Evolutionary conservation across 2,329 filamentous ascomycete genomes (phyloP).

Genomic region (Cadophora luteo-olivacea): DNA sequence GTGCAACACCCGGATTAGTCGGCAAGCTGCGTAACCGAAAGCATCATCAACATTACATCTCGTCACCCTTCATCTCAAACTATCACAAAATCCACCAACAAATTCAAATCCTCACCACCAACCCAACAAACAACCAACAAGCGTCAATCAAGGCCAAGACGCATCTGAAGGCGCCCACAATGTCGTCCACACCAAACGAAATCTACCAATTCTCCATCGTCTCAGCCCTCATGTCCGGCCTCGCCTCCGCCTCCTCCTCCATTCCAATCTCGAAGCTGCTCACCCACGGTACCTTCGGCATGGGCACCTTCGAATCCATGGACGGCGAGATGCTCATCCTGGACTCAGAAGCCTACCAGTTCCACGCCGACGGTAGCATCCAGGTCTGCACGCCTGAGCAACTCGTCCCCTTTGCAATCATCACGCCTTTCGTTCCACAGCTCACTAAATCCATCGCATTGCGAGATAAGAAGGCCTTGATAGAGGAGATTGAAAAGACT

Average conservation of each 20-base stretch:
- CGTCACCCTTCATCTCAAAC: too few species aligned
- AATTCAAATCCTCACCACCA: too few species aligned
- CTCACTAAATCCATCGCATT: slow-evolving; percentile 32
- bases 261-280: slow-evolving; percentile 54
- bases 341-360: slow-evolving; percentile 50
- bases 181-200: slow-evolving; percentile 10
- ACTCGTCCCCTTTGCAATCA: slow-evolving; percentile 49
- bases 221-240: slow-evolving; percentile 52
- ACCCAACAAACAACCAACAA: too few species aligned
- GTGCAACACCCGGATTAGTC: too few species aligned
- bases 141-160: too few species aligned
- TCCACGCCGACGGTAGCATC: slow-evolving; percentile 47
- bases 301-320: slow-evolving; percentile 54
- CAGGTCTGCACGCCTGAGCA: slow-evolving; percentile 44
- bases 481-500: slow-evolving; percentile 23
- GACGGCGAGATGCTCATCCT: slow-evolving; percentile 53
- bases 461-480: slow-evolving; percentile 35
- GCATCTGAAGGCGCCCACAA: background rate
- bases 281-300: slow-evolving; percentile 55
- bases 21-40: too few species aligned
- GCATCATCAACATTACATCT: too few species aligned
- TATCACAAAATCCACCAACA: too few species aligned
- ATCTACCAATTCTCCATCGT: slow-evolving; percentile 52
- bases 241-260: slow-evolving; percentile 49
- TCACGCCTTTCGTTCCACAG: slow-evolving; percentile 43